These are phyloP conservation scores for Yarrowia galli DNA, from an alignment of 1,139 yeast genomes.

Conservation along the genomic window DNA sequence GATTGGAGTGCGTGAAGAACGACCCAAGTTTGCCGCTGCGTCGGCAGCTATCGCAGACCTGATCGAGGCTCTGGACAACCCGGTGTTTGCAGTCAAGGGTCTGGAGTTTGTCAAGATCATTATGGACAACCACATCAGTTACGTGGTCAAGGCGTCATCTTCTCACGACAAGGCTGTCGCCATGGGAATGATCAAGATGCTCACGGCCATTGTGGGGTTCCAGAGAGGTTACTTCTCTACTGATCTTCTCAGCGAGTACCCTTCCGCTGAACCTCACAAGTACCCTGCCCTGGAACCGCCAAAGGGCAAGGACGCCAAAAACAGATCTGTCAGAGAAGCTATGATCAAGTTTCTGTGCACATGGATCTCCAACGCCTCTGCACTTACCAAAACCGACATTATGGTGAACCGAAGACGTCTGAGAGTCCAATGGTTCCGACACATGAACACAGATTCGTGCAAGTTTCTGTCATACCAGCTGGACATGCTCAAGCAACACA, in stretches of 20 bases:
- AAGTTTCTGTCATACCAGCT: slow-evolving; percentile 55
- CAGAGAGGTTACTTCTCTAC: slow-evolving; percentile 60
- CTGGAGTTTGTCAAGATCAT: slow-evolving; percentile 59
- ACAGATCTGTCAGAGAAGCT: slow-evolving; percentile 60
- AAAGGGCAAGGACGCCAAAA: slow-evolving; percentile 52
- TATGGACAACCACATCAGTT: slow-evolving; percentile 63
- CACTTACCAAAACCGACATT: slow-evolving; percentile 68
- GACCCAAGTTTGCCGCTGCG: slow-evolving; percentile 4
- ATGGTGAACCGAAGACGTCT: slow-evolving; percentile 60
- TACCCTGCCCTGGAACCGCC: slow-evolving; percentile 55
- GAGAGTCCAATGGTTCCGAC: slow-evolving; percentile 71
- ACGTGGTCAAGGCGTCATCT: slow-evolving; percentile 72
- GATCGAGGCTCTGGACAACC: slow-evolving; percentile 37
- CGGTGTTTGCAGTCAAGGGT: slow-evolving; percentile 45
- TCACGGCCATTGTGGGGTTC: slow-evolving; percentile 61
- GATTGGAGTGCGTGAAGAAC: slow-evolving; percentile 24
- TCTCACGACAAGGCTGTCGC: slow-evolving; percentile 66
- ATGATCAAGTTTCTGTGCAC: slow-evolving; percentile 69
- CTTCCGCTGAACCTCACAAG: slow-evolving; percentile 70
- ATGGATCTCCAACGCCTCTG: slow-evolving; percentile 58
- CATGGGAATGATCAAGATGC: slow-evolving; percentile 64
- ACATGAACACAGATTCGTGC: slow-evolving; percentile 63
- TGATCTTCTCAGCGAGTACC: slow-evolving; percentile 70
- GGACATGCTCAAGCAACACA: slow-evolving; percentile 57
- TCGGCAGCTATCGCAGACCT: not conserved